Evolutionary conservation across 306 rosid species (phyloP).

Genomic region (Leucaena leucocephala): DNA sequence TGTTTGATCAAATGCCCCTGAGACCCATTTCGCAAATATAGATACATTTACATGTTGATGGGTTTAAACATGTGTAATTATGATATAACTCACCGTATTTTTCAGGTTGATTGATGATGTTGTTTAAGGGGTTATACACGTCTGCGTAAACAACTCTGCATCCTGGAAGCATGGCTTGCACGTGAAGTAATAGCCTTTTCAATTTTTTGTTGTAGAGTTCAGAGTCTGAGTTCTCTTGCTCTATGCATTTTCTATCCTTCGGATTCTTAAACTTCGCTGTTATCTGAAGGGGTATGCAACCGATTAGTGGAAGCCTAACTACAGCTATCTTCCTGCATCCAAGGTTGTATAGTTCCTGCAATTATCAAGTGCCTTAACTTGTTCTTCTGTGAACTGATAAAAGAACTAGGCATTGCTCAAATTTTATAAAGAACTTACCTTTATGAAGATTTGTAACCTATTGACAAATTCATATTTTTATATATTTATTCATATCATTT

Average conservation of each 20-base stretch:
- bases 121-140: conserved; percentile 39
- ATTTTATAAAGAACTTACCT: conserved; percentile 43
- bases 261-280: not conserved
- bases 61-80: not conserved
- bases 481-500: no score
- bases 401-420: not conserved
- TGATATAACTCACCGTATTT: conserved; percentile 49
- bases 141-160: conserved; percentile 50
- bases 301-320: no score
- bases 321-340: conserved; percentile 56
- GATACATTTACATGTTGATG: not conserved
- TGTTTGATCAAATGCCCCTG: conserved; percentile 22
- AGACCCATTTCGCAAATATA: not conserved
- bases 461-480: no score
- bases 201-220: conserved; percentile 56
- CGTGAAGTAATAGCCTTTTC: conserved; percentile 14
- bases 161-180: conserved; percentile 49
- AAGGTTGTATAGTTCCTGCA: conserved; percentile 58
- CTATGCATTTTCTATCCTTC: conserved; percentile 43
- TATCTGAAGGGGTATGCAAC: no score
- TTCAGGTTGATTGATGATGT: conserved; percentile 56
- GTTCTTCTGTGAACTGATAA: not conserved
- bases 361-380: not conserved
- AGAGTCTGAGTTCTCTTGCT: conserved; percentile 59
- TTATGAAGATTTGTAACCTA: conserved; percentile 40